Conservation (phyloP, 1,284 basidiomycete species). For the Pseudomicrostroma phylloplanum region DNA sequence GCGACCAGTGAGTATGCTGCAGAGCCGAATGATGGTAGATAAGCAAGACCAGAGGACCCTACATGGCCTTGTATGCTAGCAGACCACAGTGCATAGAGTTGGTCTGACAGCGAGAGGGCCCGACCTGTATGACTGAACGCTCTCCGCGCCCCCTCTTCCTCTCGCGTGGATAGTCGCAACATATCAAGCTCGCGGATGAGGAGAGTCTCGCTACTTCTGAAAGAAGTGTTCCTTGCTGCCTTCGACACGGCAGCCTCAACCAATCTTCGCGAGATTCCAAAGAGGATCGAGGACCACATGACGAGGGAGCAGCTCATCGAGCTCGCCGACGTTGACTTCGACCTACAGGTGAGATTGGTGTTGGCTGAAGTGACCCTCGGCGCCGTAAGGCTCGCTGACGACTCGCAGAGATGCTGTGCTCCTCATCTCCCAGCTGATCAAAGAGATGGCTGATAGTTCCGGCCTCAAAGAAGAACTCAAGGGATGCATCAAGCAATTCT, state of each 20-base stretch:
- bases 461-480: constrained; percentile 19
- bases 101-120: no score
- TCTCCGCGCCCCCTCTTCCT: no score
- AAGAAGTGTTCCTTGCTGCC: constrained; percentile 15
- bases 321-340: constrained; percentile 18
- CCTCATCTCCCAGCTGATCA: neutral
- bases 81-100: no score
- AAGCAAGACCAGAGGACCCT: no score
- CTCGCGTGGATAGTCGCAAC: neutral
- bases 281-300: constrained; percentile 16
- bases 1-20: no score
- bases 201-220: constrained; percentile 13
- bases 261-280: constrained; percentile 13
- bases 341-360: neutral
- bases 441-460: constrained; percentile 10
- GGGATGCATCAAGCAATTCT: constrained; percentile 15
- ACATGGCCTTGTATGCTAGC: no score
- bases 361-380: neutral
- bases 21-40: no score
- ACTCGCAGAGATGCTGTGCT: neutral
- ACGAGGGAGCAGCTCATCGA: constrained; percentile 16
- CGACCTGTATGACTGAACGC: no score
- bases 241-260: constrained; percentile 15
- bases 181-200: constrained; percentile 7
- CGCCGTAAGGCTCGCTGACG: neutral